Percentiles rank a stretch among this genome's conserved stretches.
Conservation (phyloP, 768 basidiomycete species). For the Termitomyces sp. region DNA sequence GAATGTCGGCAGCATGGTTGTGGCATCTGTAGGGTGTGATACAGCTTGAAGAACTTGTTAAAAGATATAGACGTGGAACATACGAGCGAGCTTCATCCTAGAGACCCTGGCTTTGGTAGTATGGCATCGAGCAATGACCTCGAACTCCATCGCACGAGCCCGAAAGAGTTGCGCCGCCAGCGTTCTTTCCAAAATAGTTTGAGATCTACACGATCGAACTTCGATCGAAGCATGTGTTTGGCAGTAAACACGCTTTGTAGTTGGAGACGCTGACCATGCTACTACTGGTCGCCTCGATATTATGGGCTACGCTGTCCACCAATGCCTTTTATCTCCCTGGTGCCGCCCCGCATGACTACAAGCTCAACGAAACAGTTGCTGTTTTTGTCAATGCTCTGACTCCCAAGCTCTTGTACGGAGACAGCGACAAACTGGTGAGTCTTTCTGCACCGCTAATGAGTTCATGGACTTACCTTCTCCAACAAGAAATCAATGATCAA, state of each 20-base stretch:
- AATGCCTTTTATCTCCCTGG: slow-evolving; percentile 89
- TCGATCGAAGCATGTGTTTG: slow-evolving; percentile 4
- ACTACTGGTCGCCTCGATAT: slow-evolving; percentile 14
- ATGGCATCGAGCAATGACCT: slow-evolving; percentile 74
- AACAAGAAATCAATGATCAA: slow-evolving; percentile 85
- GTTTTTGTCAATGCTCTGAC: slow-evolving; percentile 87
- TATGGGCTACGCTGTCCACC: slow-evolving; percentile 20
- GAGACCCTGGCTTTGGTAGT: slow-evolving; percentile 83
- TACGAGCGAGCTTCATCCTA: slow-evolving; percentile 80
- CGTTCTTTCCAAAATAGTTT: neutral
- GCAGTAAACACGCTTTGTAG: slow-evolving; percentile 1
- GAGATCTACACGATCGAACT: slow-evolving; percentile 3
- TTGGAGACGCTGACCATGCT: slow-evolving; percentile 16
- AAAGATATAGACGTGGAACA: slow-evolving; percentile 21
- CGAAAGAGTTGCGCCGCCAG: slow-evolving; percentile 14
- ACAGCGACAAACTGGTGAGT: slow-evolving; percentile 72
- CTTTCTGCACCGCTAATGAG: neutral
- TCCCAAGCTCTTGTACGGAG: slow-evolving; percentile 68
- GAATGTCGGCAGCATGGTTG: slow-evolving; percentile 82
- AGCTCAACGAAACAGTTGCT: slow-evolving; percentile 65
- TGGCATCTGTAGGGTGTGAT: slow-evolving; percentile 48
- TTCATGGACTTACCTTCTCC: neutral
- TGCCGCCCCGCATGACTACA: slow-evolving; percentile 83
- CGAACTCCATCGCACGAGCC: slow-evolving; percentile 64
- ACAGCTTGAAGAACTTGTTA: slow-evolving; percentile 1